Evolutionary conservation across 2,329 filamentous ascomycete species (phyloP).

Genomic region (Nannizziopsis arthrosporioides): DNA sequence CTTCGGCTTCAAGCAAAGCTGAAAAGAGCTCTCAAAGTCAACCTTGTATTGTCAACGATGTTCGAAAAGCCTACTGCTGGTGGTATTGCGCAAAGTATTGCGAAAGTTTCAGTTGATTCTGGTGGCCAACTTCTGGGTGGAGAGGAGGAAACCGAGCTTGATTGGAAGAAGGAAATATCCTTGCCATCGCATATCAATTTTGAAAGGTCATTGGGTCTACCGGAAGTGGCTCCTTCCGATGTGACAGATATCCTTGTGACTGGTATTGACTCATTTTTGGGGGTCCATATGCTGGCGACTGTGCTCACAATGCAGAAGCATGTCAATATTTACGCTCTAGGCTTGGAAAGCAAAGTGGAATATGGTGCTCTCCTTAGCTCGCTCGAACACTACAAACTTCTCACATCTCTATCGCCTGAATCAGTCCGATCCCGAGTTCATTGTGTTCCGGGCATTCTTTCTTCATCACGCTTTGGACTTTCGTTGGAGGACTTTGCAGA

Average conservation of each 20-base stretch:
- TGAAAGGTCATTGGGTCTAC: background rate
- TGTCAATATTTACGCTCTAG: constrained; percentile 4
- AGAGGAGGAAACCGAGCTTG: constrained; percentile 3
- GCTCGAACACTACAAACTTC: constrained; percentile 4
- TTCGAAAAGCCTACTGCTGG: constrained; percentile 10
- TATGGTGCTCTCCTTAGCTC: background rate
- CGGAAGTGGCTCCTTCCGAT: background rate
- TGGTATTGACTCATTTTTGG: constrained; percentile 9
- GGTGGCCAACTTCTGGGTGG: background rate
- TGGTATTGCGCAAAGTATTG: constrained; percentile 8
- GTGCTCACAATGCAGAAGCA: constrained; percentile 1
- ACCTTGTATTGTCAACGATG: constrained; percentile 8
- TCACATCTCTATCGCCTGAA: constrained; percentile 1
- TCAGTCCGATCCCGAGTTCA: background rate
- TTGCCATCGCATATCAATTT: constrained; percentile 3
- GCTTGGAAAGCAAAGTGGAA: constrained; percentile 1
- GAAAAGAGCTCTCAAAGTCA: constrained; percentile 8
- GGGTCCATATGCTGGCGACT: constrained; percentile 7
- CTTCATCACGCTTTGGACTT: constrained; percentile 4
- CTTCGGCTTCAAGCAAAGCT: constrained; percentile 8
- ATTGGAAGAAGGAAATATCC: constrained; percentile 8
- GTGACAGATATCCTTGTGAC: constrained; percentile 11
- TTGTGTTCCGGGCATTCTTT: constrained; percentile 7
- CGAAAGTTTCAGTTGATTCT: background rate
- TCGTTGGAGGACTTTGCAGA: background rate